Conservation (phyloP, 257 asterid genomes). For the Solanum bulbocastanum region DNA sequence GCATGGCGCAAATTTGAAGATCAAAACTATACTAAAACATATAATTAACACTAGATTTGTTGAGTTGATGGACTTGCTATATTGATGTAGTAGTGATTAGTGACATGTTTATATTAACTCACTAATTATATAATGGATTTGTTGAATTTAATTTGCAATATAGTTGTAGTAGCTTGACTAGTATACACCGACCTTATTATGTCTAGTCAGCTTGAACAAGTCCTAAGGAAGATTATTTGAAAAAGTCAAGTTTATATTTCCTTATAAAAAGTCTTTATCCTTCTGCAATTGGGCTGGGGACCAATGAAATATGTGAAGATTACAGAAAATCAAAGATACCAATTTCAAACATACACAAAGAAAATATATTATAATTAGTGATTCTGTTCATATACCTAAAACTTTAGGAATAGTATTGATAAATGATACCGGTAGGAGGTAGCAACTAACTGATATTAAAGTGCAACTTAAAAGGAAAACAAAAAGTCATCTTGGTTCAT, state of each 20-base stretch:
- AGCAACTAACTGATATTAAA: not conserved
- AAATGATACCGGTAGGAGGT: not conserved
- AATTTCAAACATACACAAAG: not conserved
- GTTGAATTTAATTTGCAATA: not conserved
- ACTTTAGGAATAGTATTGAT: not conserved
- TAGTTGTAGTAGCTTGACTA: not conserved
- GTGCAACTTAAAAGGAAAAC: not conserved
- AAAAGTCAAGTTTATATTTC: not conserved
- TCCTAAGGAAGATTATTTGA: not conserved
- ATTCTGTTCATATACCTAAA: not conserved
- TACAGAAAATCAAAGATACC: not conserved
- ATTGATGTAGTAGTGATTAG: not conserved
- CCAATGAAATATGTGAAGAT: not conserved
- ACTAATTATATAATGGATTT: not conserved
- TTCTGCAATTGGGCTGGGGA: not conserved
- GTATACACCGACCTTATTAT: not conserved
- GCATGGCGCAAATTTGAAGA: not conserved
- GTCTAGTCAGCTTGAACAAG: not conserved
- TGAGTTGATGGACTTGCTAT: not conserved
- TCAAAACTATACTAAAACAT: not conserved
- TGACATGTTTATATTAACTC: not conserved
- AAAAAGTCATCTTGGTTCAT: not conserved
- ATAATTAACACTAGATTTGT: not conserved
- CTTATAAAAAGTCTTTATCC: not conserved
- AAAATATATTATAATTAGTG: not conserved